Evolutionary conservation across 2,329 filamentous ascomycete genomes (phyloP).

Genomic region (Daldinia eschscholtzii): DNA sequence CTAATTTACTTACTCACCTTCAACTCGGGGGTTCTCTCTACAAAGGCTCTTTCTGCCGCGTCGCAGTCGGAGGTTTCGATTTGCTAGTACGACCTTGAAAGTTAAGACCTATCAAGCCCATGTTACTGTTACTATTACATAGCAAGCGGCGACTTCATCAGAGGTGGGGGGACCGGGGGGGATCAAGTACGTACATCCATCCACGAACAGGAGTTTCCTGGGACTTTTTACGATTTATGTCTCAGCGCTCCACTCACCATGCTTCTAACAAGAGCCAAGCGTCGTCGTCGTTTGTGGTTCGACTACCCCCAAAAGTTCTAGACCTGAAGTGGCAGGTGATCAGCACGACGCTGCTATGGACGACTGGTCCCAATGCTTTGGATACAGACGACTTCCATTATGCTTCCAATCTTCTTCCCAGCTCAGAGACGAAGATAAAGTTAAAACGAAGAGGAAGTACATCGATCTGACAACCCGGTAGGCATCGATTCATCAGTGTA

Average conservation of each 20-base stretch:
- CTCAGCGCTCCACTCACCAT: constrained; percentile 48
- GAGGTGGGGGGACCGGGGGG: constrained; percentile 33
- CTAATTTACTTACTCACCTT: constrained; percentile 12
- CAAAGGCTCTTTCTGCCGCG: constrained; percentile 14
- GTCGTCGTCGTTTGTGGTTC: constrained; percentile 30
- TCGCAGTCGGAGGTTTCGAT: constrained; percentile 33
- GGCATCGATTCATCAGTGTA: constrained; percentile 12
- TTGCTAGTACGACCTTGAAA: constrained; percentile 27
- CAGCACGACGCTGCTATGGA: constrained; percentile 36
- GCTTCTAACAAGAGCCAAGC: constrained; percentile 40
- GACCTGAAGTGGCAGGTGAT: constrained; percentile 43
- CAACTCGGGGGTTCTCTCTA: constrained; percentile 23
- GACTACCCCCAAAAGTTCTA: constrained; percentile 39
- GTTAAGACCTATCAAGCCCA: constrained; percentile 22
- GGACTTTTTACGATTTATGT: constrained; percentile 27
- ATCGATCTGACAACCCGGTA: not conserved
- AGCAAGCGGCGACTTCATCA: constrained; percentile 32
- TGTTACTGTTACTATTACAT: constrained; percentile 22
- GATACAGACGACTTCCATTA: constrained; percentile 31
- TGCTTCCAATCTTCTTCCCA: constrained; percentile 15
- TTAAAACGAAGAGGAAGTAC: constrained; percentile 5
- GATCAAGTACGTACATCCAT: constrained; percentile 4
- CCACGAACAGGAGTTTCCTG: constrained; percentile 12
- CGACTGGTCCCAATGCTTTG: constrained; percentile 47
- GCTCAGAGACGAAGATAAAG: not conserved